Percentiles rank a stretch among this genome's conserved stretches.
Conservation (phyloP, 495 filamentous ascomycete genomes). For the Penicillium bialowiezense region DNA sequence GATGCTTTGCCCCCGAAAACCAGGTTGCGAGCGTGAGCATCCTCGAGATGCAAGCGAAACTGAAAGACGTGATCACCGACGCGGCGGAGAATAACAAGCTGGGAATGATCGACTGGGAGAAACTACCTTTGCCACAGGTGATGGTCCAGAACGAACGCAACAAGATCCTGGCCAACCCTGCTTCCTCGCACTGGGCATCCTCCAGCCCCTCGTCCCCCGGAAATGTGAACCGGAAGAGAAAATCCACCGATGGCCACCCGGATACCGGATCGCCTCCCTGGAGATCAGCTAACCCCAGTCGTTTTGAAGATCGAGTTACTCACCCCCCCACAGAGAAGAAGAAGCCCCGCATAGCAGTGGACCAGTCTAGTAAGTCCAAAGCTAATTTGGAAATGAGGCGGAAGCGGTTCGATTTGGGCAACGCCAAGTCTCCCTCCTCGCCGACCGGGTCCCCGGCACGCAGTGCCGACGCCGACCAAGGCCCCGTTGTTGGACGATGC, state of each 20-base stretch:
- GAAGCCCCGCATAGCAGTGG: conserved; percentile 51
- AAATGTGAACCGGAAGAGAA: conserved; percentile 65
- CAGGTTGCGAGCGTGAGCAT: conserved; percentile 59
- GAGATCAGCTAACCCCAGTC: conserved; percentile 64
- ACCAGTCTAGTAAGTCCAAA: conserved; percentile 78
- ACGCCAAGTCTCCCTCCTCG: conserved; percentile 43
- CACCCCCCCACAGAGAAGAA: conserved; percentile 63
- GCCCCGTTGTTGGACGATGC: conserved; percentile 83
- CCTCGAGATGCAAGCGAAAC: conserved; percentile 74
- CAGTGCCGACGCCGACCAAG: conserved; percentile 52
- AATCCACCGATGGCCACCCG: conserved; percentile 64
- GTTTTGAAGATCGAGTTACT: conserved; percentile 76
- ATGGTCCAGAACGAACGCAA: conserved; percentile 75
- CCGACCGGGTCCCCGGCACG: conserved; percentile 59
- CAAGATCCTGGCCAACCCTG: conserved; percentile 36
- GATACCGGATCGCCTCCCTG: conserved; percentile 59
- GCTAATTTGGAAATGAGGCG: conserved; percentile 84
- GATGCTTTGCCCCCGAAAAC: conserved; percentile 74
- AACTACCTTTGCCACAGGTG: conserved; percentile 79
- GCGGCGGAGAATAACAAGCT: conserved; percentile 70
- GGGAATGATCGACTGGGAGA: conserved; percentile 74
- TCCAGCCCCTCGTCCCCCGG: conserved; percentile 27
- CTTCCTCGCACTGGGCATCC: conserved; percentile 36
- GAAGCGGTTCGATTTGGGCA: conserved; percentile 74
- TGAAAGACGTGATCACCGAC: conserved; percentile 80